Base-by-base conservation (phyloP, 805 yeast genomes). In the Pichia gijzeniarum region DNA sequence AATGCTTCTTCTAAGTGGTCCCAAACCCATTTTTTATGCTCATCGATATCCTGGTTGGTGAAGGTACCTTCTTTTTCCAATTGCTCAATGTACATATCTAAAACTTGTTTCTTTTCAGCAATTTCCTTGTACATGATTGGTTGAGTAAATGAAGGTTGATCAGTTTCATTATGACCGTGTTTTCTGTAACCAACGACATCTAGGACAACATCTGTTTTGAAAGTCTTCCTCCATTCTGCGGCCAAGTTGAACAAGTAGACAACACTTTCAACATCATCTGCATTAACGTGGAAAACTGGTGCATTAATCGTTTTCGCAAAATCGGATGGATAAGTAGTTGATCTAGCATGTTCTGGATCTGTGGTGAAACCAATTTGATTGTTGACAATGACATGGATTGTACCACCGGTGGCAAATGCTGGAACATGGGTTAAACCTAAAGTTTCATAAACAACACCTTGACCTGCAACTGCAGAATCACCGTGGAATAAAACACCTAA, bases 281-380 rank as follows among this genome's bases (percentile, higher is more conserved):
- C 97, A 63, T 93, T 93, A 42, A 93, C 98, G 70, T 93, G 99
- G 95, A 93, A 93, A 60, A 93, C 89, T 52, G 99, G 99, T 20
- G 98, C 96, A 64, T 91, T 90, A 68, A 88, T 85, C 31, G 96
- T 74, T 73, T 93, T 93, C 58, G 97, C 98, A 63, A 93, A 78
- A 73, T 93, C 99, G 20, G 96, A 85, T 59, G 99, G 97, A 69
- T 93, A 93, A 61, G 95, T 91, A 40, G 99, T 93, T 21, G 98
- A 91, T 74, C 99, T 85, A 32, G 97, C 89, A 60, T 84, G 83
- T 73, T 96, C 80, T 55, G 99, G 99, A 67, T 93, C 98, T 43
- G 99, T 93, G 55, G 99, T 93, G 80, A 93, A 93, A 69, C 99
- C 99, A 67, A 93, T 91, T 78, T 93, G 99, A 74, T 93, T 93